Base-by-base conservation (phyloP, 768 basidiomycete genomes). In the Lactarius pseudohatsudake region DNA sequence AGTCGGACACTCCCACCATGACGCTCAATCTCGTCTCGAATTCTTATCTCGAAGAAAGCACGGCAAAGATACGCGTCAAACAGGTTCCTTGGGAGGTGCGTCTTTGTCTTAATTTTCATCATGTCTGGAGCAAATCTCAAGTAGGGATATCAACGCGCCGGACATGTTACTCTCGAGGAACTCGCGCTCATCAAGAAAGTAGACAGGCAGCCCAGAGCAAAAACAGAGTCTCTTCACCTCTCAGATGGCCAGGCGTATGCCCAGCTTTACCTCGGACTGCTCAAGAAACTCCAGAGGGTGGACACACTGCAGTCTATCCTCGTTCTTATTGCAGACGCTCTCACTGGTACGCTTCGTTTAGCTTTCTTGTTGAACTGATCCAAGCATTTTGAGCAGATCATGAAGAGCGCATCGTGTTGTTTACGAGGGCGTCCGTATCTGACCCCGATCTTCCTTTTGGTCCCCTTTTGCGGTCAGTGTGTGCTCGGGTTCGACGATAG, bases 71-170 rank as follows among this genome's bases (percentile, higher is more conserved):
- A 68, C 84, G 90, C 72, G 84, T 89, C 9, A 97, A 96, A 76
- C 88, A 89, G 1, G 93, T 97, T 11, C 95, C 95, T 70, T 98
- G 96, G 96, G 95, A 97, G 88, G 96, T 96, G 65, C 65, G 80
- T 62, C 57, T 30, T 20, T 43, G 40, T n/a, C 26, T 26, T 26
- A 26, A 18, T 20, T 38, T 13, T 20, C 62, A 22, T 59, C n/a
- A 53, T 34, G 40, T 1, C 58, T 45, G 20, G 32, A 41, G 38
- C n/a, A 18, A n/a, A 28, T 59, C 34, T 61, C 50, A 36, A 71
- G 71, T 71, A 98, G 95, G 94, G 91, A 67, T 97, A 98, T 80
- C 95, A 97, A 79, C 89, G 96, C 71, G 95, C 94, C 55, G 93
- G 88, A 55, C 86, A 95, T 53, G 85, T 98, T 73, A 92, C 93